Evolutionary conservation across 2,329 filamentous ascomycete species (phyloP), one percentile per base, ranked within the genome.

Genomic region (Akanthomyces dipterigenus): DNA sequence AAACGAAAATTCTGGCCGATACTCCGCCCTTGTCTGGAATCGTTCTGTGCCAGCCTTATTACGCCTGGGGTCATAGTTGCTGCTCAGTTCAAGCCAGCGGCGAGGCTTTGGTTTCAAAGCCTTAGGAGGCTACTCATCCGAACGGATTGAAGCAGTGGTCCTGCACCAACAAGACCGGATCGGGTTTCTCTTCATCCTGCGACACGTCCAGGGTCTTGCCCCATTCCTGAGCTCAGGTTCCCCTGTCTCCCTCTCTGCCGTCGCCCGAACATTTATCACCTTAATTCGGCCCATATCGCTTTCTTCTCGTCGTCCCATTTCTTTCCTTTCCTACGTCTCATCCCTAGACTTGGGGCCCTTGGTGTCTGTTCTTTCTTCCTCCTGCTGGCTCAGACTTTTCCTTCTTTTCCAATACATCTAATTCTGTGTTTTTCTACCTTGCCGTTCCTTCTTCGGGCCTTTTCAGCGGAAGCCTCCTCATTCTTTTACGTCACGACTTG

Each of bases 371-470:
- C 58, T 64, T 63, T 60, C 55, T 46, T 61, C 55, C 63, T 64
- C 62, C 83, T 85, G 82, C 84, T 86, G 82, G 82, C 76, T 84
- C 82, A 85, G 82, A 82, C 77, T 75, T 72, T 73, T 43, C 20
- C 70, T 73, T 72, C 74, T 69, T 65, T 70, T 67, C 67, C 63
- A 67, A 67, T 63, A 67, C 68, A 69, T 60, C 45, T 53, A 49
- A 50, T 54, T 22, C n/a, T 55, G n/a, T 24, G 26, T 28, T 48
- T 57, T 49, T 36, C 6, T 36, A n/a, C 31, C 31, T 42, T 45
- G 18, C 34, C 51, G 5, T 42, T 55, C 22, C 18, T 46, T 56
- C 26, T 46, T 45, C 22, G 26, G n/a, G 42, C 34, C 43, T 34
- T 31, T 31, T 31, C 26, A 28, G 22, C 43, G 49, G 42, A 8